These are phyloP conservation scores for Globisporangium takayamanum DNA, from an alignment of 352 stramenopile genomes.

Conservation along the genomic window DNA sequence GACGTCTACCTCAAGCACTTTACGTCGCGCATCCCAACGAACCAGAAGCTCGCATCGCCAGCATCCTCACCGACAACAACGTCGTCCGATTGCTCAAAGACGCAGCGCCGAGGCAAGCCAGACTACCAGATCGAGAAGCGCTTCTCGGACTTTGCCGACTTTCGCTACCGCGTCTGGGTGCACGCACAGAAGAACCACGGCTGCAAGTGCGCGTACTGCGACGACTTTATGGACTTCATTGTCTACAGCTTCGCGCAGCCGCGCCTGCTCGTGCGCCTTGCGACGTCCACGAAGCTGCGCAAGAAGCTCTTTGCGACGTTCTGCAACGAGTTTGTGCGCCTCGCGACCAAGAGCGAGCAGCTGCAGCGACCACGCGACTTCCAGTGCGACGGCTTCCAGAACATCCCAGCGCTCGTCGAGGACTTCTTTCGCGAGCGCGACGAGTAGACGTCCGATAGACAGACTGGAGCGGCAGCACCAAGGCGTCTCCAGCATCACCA, in stretches of 20 bases:
- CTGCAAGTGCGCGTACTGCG: constrained; percentile 35
- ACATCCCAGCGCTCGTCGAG: constrained; percentile 37
- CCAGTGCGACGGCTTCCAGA: constrained; percentile 25
- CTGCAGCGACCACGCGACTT: constrained; percentile 20
- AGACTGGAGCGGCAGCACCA: not conserved
- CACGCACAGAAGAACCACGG: constrained; percentile 37
- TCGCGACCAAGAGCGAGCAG: constrained; percentile 27
- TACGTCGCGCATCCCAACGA: constrained; percentile 53
- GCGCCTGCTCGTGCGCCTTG: constrained; percentile 38
- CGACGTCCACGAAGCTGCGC: constrained; percentile 25
- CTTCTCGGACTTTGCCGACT: constrained; percentile 45
- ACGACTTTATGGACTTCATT: constrained; percentile 46
- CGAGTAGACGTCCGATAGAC: not conserved
- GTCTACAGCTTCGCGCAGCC: constrained; percentile 45
- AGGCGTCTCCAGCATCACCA: too few species aligned
- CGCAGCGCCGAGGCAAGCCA: constrained; percentile 16
- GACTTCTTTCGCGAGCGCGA: constrained; percentile 32
- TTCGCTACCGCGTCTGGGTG: constrained; percentile 42
- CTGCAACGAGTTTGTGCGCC: constrained; percentile 39
- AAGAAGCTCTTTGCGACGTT: constrained; percentile 42
- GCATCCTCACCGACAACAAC: not conserved
- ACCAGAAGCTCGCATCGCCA: constrained; percentile 20
- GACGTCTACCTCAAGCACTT: constrained; percentile 53
- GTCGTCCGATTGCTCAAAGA: constrained; percentile 5
- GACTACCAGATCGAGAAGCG: constrained; percentile 46